Conservation (phyloP, 768 basidiomycete genomes). For the Chalciporus chontae region DNA sequence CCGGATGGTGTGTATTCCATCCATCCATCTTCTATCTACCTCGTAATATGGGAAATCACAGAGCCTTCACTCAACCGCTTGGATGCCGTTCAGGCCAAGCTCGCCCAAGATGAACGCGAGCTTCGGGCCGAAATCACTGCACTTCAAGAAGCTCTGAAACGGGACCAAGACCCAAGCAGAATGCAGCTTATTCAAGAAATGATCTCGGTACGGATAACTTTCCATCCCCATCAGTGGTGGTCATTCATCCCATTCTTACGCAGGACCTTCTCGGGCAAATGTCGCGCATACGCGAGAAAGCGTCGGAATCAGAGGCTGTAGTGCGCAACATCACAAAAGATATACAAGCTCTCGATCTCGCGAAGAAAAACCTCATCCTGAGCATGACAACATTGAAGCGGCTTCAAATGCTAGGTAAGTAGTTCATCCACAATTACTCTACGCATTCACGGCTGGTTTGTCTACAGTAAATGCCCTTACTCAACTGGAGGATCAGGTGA, state of each 20-base stretch:
- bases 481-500: conserved; percentile 75
- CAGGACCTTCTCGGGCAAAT: conserved; percentile 95
- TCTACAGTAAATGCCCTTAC: conserved; percentile 72
- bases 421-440: not conserved
- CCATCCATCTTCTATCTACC: not conserved
- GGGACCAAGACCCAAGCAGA: conserved; percentile 80
- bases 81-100: conserved; percentile 62
- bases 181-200: conserved; percentile 94
- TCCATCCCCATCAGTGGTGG: not conserved
- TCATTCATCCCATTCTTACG: conserved; percentile 6
- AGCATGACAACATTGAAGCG: conserved; percentile 90
- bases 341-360: conserved; percentile 89
- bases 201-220: conserved; percentile 67
- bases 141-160: conserved; percentile 63
- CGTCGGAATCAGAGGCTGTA: conserved; percentile 94
- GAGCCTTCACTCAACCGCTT: conserved; percentile 75
- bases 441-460: not conserved
- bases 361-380: conserved; percentile 86
- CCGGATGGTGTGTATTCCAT: conserved; percentile 62
- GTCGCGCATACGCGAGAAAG: conserved; percentile 94
- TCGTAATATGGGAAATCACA: conserved; percentile 28
- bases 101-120: conserved; percentile 65
- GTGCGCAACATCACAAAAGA: conserved; percentile 95
- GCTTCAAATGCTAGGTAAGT: conserved; percentile 89
- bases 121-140: conserved; percentile 69